Base-by-base conservation (phyloP, 73 alveolate genomes). In the Strombidium stylifer region DNA sequence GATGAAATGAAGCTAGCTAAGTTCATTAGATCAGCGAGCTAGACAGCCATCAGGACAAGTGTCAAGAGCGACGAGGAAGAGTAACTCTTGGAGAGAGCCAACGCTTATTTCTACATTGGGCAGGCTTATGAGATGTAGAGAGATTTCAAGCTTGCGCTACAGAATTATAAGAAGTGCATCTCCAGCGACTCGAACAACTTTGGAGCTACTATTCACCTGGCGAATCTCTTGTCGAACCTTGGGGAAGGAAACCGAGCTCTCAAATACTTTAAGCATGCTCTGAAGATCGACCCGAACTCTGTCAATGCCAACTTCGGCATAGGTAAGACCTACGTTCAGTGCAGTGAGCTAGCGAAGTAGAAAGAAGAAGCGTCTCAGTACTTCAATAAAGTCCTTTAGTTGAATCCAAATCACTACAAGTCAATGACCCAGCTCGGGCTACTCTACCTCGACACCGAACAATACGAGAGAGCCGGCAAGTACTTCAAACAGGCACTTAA, bases 221-320 rank as follows among this genome's bases (percentile, higher is more conserved):
- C 89, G 16, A 64, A 78, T 42, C 36, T 69, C 23, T 46, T 76
- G 8, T 77, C 80, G 14, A 66, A 55, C 35, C 52, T 30, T 15
- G 88, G 88, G 31, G 94, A 84, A 34, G 73, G 62, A 1, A 21
- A 51, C 16, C 65, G 69, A 36, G 94, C 94, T 36, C 73, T 83
- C 16, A 80, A 84, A 30, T 75, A 80, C 64, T 84, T 84, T 45
- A 84, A 70, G 73, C 82, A 84, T 65, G 84, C 87, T 24, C 37
- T 84, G 0, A 75, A 56, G 28, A 51, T 84, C 16, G 76, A 77
- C 21, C 84, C 85, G 0, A 65, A 60, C 1, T 32, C 34, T 34
- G 77, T 70, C 4, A 58, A 41, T 41, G 94, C 94, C 24, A 34
- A 72, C 44, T 67, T 66, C 35, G 78, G 82, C 7, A 28, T 84